These are phyloP conservation scores for Phytophthora pisi DNA, from an alignment of 352 stramenopile genomes.

Conservation along the genomic window DNA sequence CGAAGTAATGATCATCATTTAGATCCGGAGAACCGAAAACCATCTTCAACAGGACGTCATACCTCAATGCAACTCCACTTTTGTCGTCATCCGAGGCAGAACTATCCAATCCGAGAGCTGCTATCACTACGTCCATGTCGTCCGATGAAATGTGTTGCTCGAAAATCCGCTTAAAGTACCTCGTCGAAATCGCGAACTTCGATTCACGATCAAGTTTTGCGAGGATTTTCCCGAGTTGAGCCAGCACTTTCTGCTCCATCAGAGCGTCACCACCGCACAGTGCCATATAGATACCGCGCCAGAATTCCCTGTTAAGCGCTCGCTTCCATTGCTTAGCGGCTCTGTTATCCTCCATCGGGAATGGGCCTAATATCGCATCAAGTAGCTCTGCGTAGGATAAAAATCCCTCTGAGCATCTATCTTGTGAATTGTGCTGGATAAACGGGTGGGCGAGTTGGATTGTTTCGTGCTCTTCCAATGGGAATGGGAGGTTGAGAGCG, in stretches of 20 bases:
- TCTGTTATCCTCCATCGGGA: not conserved
- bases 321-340: conserved; percentile 7
- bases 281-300: conserved; percentile 37
- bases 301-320: conserved; percentile 44
- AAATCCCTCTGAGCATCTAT: conserved; percentile 16
- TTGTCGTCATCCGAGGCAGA: not conserved
- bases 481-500: conserved; percentile 32
- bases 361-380: conserved; percentile 37
- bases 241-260: conserved; percentile 41
- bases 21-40: conserved; percentile 50
- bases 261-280: conserved; percentile 36
- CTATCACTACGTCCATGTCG: conserved; percentile 40
- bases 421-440: conserved; percentile 10
- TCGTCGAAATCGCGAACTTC: conserved; percentile 40
- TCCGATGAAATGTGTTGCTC: conserved; percentile 45
- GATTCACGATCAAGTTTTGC: conserved; percentile 48
- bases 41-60: conserved; percentile 61
- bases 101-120: conserved; percentile 21
- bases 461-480: conserved; percentile 45
- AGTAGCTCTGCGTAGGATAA: conserved; percentile 48
- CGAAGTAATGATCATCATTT: conserved; percentile 27
- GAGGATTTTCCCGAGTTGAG: conserved; percentile 60
- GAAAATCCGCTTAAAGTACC: conserved; percentile 57
- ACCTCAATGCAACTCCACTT: conserved; percentile 29
- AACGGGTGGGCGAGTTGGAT: conserved; percentile 32